Conservation (phyloP, 2,329 filamentous ascomycete species). For the Coniochaeta ligniaria region DNA sequence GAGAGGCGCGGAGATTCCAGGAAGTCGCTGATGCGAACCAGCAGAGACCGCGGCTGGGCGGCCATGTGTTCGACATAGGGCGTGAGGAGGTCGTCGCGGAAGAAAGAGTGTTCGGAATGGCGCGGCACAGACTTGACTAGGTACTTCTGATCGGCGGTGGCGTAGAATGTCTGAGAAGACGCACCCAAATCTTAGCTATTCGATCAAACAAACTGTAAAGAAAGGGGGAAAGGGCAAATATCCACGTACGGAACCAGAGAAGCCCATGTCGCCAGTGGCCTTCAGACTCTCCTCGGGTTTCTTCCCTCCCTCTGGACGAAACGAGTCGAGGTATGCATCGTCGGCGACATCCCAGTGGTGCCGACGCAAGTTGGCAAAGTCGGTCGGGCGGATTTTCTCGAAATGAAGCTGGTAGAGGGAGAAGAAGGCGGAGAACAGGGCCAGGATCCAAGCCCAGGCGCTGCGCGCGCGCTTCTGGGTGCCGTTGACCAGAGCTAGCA, state of each 20-base stretch:
- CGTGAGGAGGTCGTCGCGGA: slow-evolving; percentile 56
- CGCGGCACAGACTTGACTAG: slow-evolving; percentile 66
- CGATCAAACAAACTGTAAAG: slow-evolving; percentile 5
- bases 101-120: slow-evolving; percentile 64
- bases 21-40: slow-evolving; percentile 67
- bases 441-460: slow-evolving; percentile 33
- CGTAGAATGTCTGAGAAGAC: slow-evolving; percentile 56
- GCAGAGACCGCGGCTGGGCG: slow-evolving; percentile 48
- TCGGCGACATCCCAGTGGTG: slow-evolving; percentile 28
- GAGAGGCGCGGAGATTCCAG: slow-evolving; percentile 47
- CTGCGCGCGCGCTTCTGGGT: slow-evolving; percentile 17
- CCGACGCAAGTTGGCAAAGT: slow-evolving; percentile 44
- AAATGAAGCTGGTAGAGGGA: slow-evolving; percentile 42
- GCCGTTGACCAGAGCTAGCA: slow-evolving; percentile 26
- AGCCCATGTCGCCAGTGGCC: slow-evolving; percentile 62
- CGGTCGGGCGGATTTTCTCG: slow-evolving; percentile 32
- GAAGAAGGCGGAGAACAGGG: slow-evolving; percentile 40
- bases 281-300: slow-evolving; percentile 33
- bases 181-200: background rate
- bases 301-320: slow-evolving; percentile 37
- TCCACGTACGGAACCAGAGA: slow-evolving; percentile 55
- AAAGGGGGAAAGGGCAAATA: too few species aligned
- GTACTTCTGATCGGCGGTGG: slow-evolving; percentile 57
- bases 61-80: slow-evolving; percentile 61
- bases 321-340: slow-evolving; percentile 29